A percentile compares a stretch with the other conserved stretches of the same genome.
These are phyloP conservation scores for Parasitella parasitica DNA, from an alignment of 371 early-diverging fungal species.

Conservation along the genomic window DNA sequence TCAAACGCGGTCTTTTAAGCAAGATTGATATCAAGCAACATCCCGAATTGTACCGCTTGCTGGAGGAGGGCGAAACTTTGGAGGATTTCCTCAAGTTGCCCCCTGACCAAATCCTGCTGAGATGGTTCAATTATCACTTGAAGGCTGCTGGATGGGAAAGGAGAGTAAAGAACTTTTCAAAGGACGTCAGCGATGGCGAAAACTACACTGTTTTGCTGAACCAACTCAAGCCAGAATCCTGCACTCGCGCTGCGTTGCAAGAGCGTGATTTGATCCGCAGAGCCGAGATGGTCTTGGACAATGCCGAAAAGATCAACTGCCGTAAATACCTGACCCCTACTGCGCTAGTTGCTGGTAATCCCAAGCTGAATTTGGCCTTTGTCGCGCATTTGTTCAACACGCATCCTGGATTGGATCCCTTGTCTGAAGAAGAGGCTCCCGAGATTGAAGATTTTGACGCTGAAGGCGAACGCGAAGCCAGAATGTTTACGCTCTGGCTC, in stretches of 20 bases:
- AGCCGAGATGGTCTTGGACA: conserved; percentile 86
- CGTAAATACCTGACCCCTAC: conserved; percentile 92
- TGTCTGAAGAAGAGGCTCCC: conserved; percentile 84
- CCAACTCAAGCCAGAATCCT: conserved; percentile 84
- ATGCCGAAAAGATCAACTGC: conserved; percentile 92
- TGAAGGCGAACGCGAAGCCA: conserved; percentile 94
- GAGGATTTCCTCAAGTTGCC: conserved; percentile 90
- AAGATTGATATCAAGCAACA: conserved; percentile 96
- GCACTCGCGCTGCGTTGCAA: conserved; percentile 82
- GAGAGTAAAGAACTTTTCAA: conserved; percentile 85
- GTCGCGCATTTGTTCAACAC: conserved; percentile 95
- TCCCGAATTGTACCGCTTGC: conserved; percentile 93
- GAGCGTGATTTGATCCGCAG: conserved; percentile 74
- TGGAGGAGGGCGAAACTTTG: conserved; percentile 89
- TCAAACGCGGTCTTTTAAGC: conserved; percentile 92
- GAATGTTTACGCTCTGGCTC: conserved; percentile 93
- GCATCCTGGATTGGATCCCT: conserved; percentile 89
- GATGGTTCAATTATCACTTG: conserved; percentile 98
- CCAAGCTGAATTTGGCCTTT: conserved; percentile 95
- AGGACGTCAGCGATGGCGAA: conserved; percentile 93
- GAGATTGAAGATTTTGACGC: conserved; percentile 88
- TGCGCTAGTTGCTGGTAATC: conserved; percentile 91
- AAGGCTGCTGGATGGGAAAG: conserved; percentile 89
- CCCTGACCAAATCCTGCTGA: conserved; percentile 90
- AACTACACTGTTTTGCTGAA: conserved; percentile 91